phyloP scores from a whole-genome alignment of 108 stramenopile genomes.

The Conticribra weissflogii region DNA sequence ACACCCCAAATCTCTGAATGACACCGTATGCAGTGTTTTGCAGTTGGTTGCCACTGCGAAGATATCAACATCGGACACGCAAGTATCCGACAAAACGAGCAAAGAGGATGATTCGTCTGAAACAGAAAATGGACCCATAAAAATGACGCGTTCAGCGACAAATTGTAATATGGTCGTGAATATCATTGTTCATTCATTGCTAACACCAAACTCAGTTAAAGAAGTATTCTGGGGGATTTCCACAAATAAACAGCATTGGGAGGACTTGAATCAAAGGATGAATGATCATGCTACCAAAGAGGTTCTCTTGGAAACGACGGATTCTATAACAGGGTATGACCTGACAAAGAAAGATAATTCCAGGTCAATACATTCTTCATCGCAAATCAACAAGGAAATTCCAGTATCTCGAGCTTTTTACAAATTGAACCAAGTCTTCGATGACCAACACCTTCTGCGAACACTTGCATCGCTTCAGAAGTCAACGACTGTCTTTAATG shows the following conservation, averaged over 20 bases:
- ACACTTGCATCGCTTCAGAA: slow-evolving; percentile 13
- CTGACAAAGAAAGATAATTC: not conserved
- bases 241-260: slow-evolving; percentile 24
- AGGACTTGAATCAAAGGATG: slow-evolving; percentile 39
- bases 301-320: slow-evolving; percentile 28
- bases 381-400: slow-evolving; percentile 8
- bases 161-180: slow-evolving; percentile 16
- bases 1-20: slow-evolving; percentile 37
- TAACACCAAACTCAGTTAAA: not conserved
- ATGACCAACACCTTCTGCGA: slow-evolving; percentile 21
- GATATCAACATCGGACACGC: not conserved
- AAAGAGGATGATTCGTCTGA: not conserved
- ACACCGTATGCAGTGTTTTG: slow-evolving; percentile 26
- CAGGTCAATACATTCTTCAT: not conserved
- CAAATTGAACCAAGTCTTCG: slow-evolving; percentile 57
- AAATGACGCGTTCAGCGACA: slow-evolving; percentile 40
- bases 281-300: slow-evolving; percentile 57
- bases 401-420: slow-evolving; percentile 65
- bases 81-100: not conserved
- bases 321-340: slow-evolving; percentile 36
- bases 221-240: slow-evolving; percentile 46
- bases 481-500: slow-evolving; percentile 16
- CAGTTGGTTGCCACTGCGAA: slow-evolving; percentile 2
- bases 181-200: slow-evolving; percentile 11
- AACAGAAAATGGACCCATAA: slow-evolving; percentile 15